These are phyloP conservation scores for Colletotrichum abscissum DNA, from an alignment of 2,329 filamentous ascomycete species.

Conservation along the genomic window DNA sequence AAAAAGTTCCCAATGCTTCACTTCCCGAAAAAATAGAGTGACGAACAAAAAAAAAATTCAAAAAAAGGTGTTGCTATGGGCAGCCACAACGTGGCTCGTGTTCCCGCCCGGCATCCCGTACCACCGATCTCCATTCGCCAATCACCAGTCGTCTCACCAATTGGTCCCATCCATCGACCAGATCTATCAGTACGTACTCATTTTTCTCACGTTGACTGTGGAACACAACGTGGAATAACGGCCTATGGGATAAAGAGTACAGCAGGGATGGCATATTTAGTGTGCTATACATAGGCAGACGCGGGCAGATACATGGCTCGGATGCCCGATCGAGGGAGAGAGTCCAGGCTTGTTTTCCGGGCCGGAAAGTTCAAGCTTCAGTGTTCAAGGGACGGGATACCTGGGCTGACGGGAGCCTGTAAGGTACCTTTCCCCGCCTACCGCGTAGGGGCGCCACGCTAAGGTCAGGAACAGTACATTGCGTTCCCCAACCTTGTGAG, in stretches of 20 bases:
- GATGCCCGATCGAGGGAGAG: not conserved
- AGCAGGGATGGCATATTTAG: not conserved
- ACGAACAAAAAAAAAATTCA: constrained; percentile 18
- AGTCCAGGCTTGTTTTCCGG: not conserved
- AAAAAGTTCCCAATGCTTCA: constrained; percentile 5
- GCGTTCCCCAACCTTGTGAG: not conserved
- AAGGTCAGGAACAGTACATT: constrained; percentile 16
- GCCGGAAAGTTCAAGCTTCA: not conserved
- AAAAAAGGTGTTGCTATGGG: constrained; percentile 24
- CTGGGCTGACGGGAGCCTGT: not conserved
- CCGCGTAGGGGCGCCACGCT: not conserved
- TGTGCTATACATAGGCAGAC: not conserved
- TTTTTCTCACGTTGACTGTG: not conserved
- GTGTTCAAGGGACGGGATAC: no score
- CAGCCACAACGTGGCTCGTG: constrained; percentile 33
- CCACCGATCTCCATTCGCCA: not conserved
- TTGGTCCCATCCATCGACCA: no score
- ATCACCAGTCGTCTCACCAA: no score
- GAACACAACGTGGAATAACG: not conserved
- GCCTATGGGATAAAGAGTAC: not conserved
- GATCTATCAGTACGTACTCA: not conserved
- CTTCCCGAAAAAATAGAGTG: not conserved
- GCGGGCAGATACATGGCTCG: not conserved
- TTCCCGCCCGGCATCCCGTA: not conserved
- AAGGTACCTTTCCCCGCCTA: constrained; percentile 5